Percentiles rank a stretch among this genome's conserved stretches.
Evolutionary conservation across 345 rosid genomes (phyloP).

Genomic region (Salix purpurea): DNA sequence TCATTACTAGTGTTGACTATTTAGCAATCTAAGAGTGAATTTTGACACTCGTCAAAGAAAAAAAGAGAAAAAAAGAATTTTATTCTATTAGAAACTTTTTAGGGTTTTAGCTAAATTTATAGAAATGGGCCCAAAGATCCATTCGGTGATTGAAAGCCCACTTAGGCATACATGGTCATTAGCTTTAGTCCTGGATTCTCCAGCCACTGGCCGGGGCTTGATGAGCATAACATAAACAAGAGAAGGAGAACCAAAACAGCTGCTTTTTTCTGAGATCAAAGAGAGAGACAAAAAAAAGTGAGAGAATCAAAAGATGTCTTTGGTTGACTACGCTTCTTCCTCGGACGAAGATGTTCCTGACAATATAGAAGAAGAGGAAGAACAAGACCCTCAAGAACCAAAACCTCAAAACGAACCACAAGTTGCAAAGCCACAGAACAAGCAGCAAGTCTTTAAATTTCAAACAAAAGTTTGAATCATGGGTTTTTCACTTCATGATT

Average conservation of each 20-base stretch:
- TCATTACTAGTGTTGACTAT: too few species aligned
- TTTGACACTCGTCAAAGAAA: too few species aligned
- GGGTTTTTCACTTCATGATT: neutral
- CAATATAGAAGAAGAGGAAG: conserved; percentile 14
- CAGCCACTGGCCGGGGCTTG: neutral
- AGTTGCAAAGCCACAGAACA: conserved; percentile 14
- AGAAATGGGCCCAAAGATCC: too few species aligned
- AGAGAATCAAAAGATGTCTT: conserved; percentile 38
- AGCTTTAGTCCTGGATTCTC: neutral
- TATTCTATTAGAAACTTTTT: too few species aligned
- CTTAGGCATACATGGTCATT: neutral
- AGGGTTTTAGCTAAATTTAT: too few species aligned
- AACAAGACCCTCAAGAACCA: neutral
- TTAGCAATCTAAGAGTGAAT: too few species aligned
- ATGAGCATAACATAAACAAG: too few species aligned
- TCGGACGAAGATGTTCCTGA: conserved; percentile 50
- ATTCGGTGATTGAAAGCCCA: neutral
- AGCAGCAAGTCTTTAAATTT: conserved; percentile 24
- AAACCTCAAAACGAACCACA: conserved; percentile 12
- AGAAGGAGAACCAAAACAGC: neutral
- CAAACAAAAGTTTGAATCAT: neutral
- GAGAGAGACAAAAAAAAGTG: neutral
- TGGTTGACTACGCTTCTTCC: conserved; percentile 68
- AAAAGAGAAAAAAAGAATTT: too few species aligned
- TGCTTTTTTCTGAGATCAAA: neutral